Conservation (phyloP, 2,329 filamentous ascomycete species). For the Neofusicoccum ribis region DNA sequence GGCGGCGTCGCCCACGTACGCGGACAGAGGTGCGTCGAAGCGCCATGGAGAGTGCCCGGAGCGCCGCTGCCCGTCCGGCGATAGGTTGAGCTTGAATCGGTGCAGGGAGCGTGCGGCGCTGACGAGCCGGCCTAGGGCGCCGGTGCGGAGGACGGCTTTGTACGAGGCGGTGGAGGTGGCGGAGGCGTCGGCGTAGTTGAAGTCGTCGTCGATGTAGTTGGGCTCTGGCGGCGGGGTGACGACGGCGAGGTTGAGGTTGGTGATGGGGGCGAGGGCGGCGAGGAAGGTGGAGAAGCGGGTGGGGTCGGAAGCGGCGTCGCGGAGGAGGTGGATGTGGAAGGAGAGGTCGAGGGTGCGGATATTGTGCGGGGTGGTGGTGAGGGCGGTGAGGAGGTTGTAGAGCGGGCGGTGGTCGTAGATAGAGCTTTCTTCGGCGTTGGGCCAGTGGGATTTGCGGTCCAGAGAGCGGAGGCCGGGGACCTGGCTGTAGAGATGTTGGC, state of each 20-base stretch:
- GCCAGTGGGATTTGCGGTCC: not conserved
- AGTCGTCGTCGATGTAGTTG: not conserved
- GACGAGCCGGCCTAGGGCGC: not conserved
- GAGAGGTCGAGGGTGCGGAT: conserved; percentile 7
- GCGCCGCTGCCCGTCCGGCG: not conserved
- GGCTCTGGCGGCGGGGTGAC: not conserved
- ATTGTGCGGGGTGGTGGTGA: not conserved
- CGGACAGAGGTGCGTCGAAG: not conserved
- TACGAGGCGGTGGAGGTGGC: not conserved
- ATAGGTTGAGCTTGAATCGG: conserved; percentile 11
- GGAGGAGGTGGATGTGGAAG: not conserved
- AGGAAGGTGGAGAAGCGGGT: not conserved
- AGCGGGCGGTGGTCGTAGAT: not conserved
- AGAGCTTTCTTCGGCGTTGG: not conserved
- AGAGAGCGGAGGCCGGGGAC: not conserved
- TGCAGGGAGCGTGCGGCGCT: not conserved
- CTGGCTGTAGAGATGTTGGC: not conserved
- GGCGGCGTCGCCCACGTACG: not conserved
- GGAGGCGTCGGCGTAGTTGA: not conserved
- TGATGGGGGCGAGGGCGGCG: not conserved
- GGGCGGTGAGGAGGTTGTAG: not conserved
- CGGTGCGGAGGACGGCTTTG: not conserved
- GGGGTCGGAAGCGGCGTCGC: not conserved
- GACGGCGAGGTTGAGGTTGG: not conserved
- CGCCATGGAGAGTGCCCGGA: too few relatives aligned